Conservation (phyloP, 495 filamentous ascomycete species). For the Hypoxylon subgilvum region DNA sequence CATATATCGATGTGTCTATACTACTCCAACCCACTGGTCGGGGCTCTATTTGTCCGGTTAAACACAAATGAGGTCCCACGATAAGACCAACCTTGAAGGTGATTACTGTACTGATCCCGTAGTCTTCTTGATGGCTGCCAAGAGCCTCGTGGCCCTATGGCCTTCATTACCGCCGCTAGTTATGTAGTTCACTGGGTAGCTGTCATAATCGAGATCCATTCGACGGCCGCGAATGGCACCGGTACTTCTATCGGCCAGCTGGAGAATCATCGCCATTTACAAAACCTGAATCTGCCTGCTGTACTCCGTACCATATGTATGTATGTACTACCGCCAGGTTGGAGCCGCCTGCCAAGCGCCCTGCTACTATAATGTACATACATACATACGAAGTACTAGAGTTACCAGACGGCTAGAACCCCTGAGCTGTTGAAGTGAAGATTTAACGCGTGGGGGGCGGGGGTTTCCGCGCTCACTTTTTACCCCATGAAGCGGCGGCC, state of each 20-base stretch:
- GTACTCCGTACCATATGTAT: constrained; percentile 25
- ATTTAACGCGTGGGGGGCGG: constrained; percentile 22
- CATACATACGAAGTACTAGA: neutral
- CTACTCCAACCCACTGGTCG: constrained; percentile 19
- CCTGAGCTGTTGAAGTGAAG: constrained; percentile 11
- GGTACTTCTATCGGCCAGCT: constrained; percentile 16
- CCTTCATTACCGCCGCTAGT: constrained; percentile 13
- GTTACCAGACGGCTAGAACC: neutral
- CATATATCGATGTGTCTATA: neutral
- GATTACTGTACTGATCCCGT: constrained; percentile 30
- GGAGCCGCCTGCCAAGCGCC: constrained; percentile 22
- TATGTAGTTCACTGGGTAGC: constrained; percentile 11
- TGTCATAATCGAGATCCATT: constrained; percentile 4
- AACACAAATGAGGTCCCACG: constrained; percentile 2
- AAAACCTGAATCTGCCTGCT: constrained; percentile 9
- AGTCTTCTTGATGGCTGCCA: constrained; percentile 15
- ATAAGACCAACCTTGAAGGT: constrained; percentile 12
- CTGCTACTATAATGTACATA: too few species aligned
- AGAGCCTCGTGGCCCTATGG: constrained; percentile 23
- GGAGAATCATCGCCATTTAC: constrained; percentile 7
- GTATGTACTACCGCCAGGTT: constrained; percentile 21
- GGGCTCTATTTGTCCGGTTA: neutral
- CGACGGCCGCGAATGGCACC: neutral
- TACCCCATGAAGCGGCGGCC: neutral
- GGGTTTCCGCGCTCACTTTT: constrained; percentile 6